Conservation (phyloP, 2,329 filamentous ascomycete genomes). For the Stachybotrys echinatus region DNA sequence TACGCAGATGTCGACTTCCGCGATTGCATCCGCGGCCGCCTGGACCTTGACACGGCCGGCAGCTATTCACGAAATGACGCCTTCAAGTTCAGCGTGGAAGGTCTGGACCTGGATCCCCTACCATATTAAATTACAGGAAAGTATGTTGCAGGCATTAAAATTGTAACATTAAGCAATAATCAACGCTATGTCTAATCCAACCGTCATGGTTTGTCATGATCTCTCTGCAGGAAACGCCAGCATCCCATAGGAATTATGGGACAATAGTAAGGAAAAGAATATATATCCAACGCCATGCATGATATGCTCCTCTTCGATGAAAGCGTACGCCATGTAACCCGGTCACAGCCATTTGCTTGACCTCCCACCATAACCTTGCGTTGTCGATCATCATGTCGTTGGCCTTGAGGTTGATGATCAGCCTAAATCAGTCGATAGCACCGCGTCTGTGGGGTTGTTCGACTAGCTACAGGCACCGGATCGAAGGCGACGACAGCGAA, state of each 20-base stretch:
- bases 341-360: too few relatives aligned
- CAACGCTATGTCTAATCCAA: neutral
- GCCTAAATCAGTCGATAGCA: too few relatives aligned
- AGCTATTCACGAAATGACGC: slow-evolving; percentile 73
- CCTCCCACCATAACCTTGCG: too few relatives aligned
- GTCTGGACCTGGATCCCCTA: slow-evolving; percentile 51
- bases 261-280: too few relatives aligned
- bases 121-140: slow-evolving; percentile 49
- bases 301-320: too few relatives aligned
- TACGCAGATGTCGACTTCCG: slow-evolving; percentile 77
- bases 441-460: neutral
- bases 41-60: slow-evolving; percentile 81
- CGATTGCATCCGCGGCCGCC: slow-evolving; percentile 73
- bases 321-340: too few relatives aligned
- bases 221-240: neutral
- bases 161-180: neutral
- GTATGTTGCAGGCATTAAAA: neutral
- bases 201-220: neutral
- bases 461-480: neutral
- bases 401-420: too few relatives aligned
- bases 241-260: too few relatives aligned
- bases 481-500: too few relatives aligned
- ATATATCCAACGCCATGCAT: too few relatives aligned
- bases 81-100: slow-evolving; percentile 55
- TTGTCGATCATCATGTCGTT: too few relatives aligned